Base-by-base conservation (phyloP, 1,139 yeast species). In the Zygosaccharomyces pseudobailii region DNA sequence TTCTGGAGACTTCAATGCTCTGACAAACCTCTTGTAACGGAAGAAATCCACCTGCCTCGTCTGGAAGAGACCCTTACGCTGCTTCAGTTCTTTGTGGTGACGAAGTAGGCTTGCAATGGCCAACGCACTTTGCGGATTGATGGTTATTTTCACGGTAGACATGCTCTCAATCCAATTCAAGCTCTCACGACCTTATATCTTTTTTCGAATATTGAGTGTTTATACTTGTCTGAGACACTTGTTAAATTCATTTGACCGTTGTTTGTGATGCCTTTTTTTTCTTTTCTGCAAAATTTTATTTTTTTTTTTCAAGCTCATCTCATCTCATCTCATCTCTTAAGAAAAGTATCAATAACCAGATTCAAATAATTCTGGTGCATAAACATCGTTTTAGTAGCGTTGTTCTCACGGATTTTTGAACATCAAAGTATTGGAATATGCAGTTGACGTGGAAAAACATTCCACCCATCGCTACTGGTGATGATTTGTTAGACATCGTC, bases 381-480 rank as follows among this genome's bases (percentile, higher is more conserved):
- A 34, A 27, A 31, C 34, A 36, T 32, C 22, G 27, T 8, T 19
- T 34, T 20, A 10, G 13, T 24, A 9, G 35, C 36, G 35, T 22
- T 27, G 33, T 20, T 27, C 27, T 20, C 19, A 17, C 9, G 21
- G 33, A 25, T 38, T 39, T 13, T n/a, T 20, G 25, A 35, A 5
- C 43, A 23, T 8, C 19, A 44, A 19, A 39, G 6, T 21, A 39
- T 40, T 40, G 34, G 40, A 8, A 40, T 34, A 92, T 92, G 97
- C 97, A 92, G 75, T 82, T 92, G 60, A 84, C 97, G 48, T 92
- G 97, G 97, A 92, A 92, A 72, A 97, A 90, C 71, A 92, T 92
- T 65, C 95, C 97, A 35, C 83, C 95, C 44, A 96, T 92, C 55
- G 95, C 97, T 43, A 84, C 84, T 57, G 75, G 95, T 64, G 87